Percentiles rank a stretch among this genome's conserved stretches.
Conservation (phyloP, 2,329 filamentous ascomycete species). For the Fusarium xyrophilum region DNA sequence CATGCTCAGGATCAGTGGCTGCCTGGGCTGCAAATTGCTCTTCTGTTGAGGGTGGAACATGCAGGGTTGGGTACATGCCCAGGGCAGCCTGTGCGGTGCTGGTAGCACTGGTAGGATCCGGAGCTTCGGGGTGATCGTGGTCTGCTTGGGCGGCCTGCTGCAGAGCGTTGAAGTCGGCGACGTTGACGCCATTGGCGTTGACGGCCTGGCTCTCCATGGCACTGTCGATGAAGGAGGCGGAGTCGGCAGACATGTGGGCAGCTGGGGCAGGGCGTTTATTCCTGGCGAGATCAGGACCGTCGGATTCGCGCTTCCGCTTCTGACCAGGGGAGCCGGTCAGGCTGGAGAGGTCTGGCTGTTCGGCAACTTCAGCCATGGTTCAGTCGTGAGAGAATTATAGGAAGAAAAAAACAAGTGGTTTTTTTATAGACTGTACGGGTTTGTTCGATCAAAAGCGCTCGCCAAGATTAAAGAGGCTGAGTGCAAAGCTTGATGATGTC, state of each 20-base stretch:
- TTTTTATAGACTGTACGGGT: background rate
- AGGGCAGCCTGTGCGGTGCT: constrained; percentile 67
- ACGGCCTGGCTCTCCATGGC: constrained; percentile 55
- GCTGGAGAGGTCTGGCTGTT: constrained; percentile 57
- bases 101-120: constrained; percentile 61
- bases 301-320: constrained; percentile 63
- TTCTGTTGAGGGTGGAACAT: constrained; percentile 64
- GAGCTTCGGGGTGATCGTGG: constrained; percentile 56
- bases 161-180: constrained; percentile 63
- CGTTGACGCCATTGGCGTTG: constrained; percentile 53
- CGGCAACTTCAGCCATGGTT: constrained; percentile 57
- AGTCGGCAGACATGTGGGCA: constrained; percentile 55
- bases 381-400: constrained; percentile 6
- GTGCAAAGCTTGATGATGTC: constrained; percentile 26
- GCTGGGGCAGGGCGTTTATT: constrained; percentile 58
- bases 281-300: constrained; percentile 58
- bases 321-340: constrained; percentile 54
- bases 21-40: constrained; percentile 66
- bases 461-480: constrained; percentile 6
- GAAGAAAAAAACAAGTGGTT: background rate
- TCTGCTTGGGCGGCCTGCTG: constrained; percentile 59
- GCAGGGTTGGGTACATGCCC: constrained; percentile 66
- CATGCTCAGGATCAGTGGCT: constrained; percentile 45
- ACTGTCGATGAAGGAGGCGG: constrained; percentile 62
- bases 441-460: constrained; percentile 28